Evolutionary conservation across 2,329 filamentous ascomycete species (phyloP).

Genomic region (Trichoderma atrobrunneum): DNA sequence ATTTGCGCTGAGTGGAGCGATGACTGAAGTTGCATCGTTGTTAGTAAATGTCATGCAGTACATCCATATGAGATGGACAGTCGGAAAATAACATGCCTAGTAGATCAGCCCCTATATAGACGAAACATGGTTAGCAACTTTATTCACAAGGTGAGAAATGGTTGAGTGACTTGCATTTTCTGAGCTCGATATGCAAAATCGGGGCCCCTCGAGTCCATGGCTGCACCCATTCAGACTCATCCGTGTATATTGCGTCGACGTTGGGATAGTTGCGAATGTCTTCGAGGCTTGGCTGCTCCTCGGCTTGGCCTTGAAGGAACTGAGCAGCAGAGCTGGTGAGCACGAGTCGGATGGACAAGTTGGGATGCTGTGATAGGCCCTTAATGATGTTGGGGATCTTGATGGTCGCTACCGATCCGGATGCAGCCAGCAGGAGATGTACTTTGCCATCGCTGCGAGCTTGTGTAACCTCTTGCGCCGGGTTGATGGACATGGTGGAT

Average conservation of each 20-base stretch:
- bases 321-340: conserved; percentile 70
- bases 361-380: conserved; percentile 50
- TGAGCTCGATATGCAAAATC: conserved; percentile 87
- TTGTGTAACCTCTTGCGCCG: conserved; percentile 34
- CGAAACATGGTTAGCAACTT: neutral
- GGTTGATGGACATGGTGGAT: conserved; percentile 18
- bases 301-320: conserved; percentile 73
- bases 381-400: conserved; percentile 69
- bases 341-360: conserved; percentile 79
- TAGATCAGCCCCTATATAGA: conserved; percentile 59
- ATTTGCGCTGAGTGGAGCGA: conserved; percentile 82
- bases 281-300: conserved; percentile 70
- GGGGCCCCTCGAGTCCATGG: conserved; percentile 75
- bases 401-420: conserved; percentile 75
- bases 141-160: accelerated
- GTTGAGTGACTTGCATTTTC: conserved; percentile 46
- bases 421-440: conserved; percentile 43
- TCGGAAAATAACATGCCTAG: conserved; percentile 22
- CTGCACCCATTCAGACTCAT: conserved; percentile 79
- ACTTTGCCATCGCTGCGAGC: conserved; percentile 39
- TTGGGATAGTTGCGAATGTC: conserved; percentile 60
- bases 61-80: neutral
- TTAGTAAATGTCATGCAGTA: neutral
- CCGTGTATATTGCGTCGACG: conserved; percentile 77
- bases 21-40: conserved; percentile 47